These are phyloP conservation scores for Solanum etuberosum DNA, from an alignment of 257 asterid species.

Conservation along the genomic window DNA sequence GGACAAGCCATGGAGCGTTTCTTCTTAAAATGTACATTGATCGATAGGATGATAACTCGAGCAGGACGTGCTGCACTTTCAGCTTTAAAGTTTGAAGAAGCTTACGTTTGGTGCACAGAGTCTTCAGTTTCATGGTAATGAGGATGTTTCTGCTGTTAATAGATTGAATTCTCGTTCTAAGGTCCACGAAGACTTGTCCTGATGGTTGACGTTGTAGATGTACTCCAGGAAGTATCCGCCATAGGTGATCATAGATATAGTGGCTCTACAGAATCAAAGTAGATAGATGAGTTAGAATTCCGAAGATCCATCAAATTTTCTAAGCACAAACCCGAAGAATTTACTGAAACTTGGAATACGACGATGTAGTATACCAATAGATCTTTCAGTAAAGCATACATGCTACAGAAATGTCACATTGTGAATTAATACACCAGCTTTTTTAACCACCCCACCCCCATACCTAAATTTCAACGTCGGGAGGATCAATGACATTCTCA, in stretches of 20 bases:
- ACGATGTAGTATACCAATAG: not conserved
- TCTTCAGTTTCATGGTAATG: not conserved
- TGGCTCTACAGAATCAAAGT: conserved; percentile 42
- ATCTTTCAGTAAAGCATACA: not conserved
- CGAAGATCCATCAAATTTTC: not conserved
- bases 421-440: too few relatives aligned
- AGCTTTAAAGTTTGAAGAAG: not conserved
- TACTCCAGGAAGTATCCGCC: conserved; percentile 70
- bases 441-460: not conserved
- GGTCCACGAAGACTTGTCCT: conserved; percentile 63
- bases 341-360: not conserved
- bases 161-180: conserved; percentile 70
- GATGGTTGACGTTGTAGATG: conserved; percentile 46
- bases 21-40: not conserved
- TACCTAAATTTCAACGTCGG: not conserved
- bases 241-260: conserved; percentile 48
- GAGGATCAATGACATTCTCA: not conserved
- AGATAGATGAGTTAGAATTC: not conserved
- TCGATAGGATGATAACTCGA: not conserved
- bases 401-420: not conserved
- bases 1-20: not conserved
- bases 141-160: conserved; percentile 15
- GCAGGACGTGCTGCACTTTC: not conserved
- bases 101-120: not conserved
- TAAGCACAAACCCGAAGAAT: not conserved